Conservation (phyloP, 495 filamentous ascomycete species). For the Neurospora hispaniola region DNA sequence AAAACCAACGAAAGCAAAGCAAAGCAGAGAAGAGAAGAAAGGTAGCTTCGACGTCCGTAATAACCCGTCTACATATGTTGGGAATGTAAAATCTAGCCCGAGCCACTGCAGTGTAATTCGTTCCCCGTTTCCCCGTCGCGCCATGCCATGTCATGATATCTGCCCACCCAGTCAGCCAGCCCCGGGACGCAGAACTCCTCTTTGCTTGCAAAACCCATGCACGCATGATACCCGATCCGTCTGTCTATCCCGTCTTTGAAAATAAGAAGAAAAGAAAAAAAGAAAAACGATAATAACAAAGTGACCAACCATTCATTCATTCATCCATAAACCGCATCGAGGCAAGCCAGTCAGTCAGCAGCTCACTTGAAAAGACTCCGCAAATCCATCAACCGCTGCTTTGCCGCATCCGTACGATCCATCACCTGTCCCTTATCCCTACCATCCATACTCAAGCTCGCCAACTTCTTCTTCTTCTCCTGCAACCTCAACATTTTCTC, state of each 20-base stretch:
- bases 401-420: constrained; percentile 63
- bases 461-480: constrained; percentile 80
- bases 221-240: neutral
- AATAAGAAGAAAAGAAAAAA: neutral
- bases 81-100: neutral
- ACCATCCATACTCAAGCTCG: constrained; percentile 71
- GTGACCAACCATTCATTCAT: neutral
- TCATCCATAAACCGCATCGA: neutral
- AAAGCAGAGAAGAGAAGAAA: neutral
- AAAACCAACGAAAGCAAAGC: too few relatives aligned
- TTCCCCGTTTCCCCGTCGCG: neutral
- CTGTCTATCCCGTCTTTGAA: neutral
- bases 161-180: neutral
- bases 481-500: constrained; percentile 87
- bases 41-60: neutral
- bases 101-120: neutral
- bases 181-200: neutral
- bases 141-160: neutral
- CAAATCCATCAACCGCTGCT: constrained; percentile 68
- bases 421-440: constrained; percentile 40
- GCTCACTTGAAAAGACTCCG: constrained; percentile 66
- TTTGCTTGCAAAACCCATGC: neutral
- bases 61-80: neutral
- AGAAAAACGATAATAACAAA: neutral
- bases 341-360: neutral